Base-by-base conservation (phyloP, 2,329 filamentous ascomycete species). In the Fusarium hainanense region DNA sequence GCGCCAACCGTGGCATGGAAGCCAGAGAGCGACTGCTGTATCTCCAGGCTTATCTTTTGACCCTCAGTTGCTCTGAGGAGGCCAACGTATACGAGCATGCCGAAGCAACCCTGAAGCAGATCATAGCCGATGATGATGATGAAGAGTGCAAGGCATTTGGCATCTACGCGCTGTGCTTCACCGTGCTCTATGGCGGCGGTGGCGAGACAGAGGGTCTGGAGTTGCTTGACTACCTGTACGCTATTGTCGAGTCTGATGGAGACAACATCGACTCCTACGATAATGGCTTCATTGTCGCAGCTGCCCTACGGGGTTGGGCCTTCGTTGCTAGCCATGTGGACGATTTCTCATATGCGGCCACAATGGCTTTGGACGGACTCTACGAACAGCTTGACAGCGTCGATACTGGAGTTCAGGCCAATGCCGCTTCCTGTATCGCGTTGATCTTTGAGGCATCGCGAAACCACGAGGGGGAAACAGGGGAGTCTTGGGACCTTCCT, bases 361-460 rank as follows among this genome's bases (percentile, higher is more conserved):
- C 93, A 68, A 82, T 88, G 28, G 91, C 92, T 18, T 87, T 96
- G 73, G 92, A 96, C 55, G 90, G 91, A 3, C 93, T 97, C 72
- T 89, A 93, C 43, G 93, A 97, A 49, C 94, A 97, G 79, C 90
- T 97, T 20, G 90, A 94, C 63, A 93, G 92, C 77, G 85, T 85
- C 32, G 90, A 93, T 62, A 83, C 89, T 1, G 83, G 87, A 11
- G 92, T 97, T 2, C 93, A 96, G 75, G 89, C 93, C 47, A 89
- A 91, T 6, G 91, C 93, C 0, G 93, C 91, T 6, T 88, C 91
- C 75, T 93, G 93, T 77, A 94, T 97, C 63, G 93, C 93, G 1
- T 83, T 97, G 12, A 84, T 97, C 13, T 95, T 93, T 74, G 94
- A 97, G 78, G 91, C 92, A 66, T 83, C 83, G 4, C 82, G 85